A percentile compares a stretch with the other conserved stretches of the same genome.
Evolutionary conservation across 1,284 basidiomycete genomes (phyloP).

Genomic region (Ustilago crameri): DNA sequence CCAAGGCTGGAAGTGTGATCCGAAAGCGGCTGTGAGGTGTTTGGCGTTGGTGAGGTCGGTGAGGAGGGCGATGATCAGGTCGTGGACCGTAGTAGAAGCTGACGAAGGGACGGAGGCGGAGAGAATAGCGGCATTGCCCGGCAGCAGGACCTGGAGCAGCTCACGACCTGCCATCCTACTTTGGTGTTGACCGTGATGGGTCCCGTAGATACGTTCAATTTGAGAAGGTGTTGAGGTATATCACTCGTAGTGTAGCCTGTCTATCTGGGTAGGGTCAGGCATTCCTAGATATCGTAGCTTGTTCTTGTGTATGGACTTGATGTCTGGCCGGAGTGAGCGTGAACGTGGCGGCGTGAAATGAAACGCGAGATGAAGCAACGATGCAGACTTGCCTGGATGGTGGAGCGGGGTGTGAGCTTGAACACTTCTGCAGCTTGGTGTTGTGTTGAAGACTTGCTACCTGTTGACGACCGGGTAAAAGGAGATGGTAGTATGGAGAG

Average conservation of each 20-base stretch:
- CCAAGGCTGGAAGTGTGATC: slow-evolving; percentile 47
- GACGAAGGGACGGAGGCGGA: slow-evolving; percentile 45
- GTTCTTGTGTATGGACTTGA: too few species aligned
- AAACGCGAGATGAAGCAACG: neutral
- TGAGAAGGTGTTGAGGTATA: neutral
- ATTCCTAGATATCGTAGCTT: too few species aligned
- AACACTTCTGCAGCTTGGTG: too few species aligned
- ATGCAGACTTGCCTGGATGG: neutral
- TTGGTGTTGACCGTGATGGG: neutral
- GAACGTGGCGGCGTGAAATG: too few species aligned
- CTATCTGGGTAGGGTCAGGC: too few species aligned
- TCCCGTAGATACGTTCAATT: too few species aligned
- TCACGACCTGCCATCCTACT: slow-evolving; percentile 38
- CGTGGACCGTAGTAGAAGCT: slow-evolving; percentile 28
- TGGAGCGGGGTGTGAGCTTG: neutral
- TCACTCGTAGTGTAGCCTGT: too few species aligned
- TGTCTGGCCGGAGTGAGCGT: too few species aligned
- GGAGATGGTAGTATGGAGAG: neutral
- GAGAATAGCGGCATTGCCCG: slow-evolving; percentile 50
- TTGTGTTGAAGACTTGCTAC: too few species aligned
- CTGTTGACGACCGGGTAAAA: neutral
- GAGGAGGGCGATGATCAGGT: slow-evolving; percentile 47
- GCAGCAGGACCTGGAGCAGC: slow-evolving; percentile 55
- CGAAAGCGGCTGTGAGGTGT: slow-evolving; percentile 48
- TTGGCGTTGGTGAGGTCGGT: slow-evolving; percentile 41